phyloP scores from a whole-genome alignment of 805 yeast species.

The Lipomyces yamadae region DNA sequence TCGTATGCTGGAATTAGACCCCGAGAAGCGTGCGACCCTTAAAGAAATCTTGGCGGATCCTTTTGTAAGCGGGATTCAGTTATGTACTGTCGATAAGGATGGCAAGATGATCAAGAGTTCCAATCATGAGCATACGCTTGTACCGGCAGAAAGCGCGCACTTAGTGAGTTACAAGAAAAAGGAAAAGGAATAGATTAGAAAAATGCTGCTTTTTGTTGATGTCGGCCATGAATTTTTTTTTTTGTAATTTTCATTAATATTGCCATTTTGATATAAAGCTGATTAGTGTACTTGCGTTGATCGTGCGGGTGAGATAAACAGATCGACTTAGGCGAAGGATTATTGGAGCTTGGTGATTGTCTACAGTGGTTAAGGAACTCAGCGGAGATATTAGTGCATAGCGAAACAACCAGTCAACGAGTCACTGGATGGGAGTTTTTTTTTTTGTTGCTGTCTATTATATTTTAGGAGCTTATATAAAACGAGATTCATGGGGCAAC shows the following conservation, averaged over 20 bases:
- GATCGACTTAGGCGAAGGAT: not conserved
- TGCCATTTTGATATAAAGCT: not conserved
- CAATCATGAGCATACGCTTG: conserved; percentile 47
- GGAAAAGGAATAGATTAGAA: conserved; percentile 28
- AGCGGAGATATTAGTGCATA: no score
- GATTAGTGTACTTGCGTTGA: not conserved
- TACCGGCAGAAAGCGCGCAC: conserved; percentile 46
- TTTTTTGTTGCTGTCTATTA: no score
- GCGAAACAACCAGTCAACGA: no score
- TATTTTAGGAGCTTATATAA: no score
- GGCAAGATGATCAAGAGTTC: conserved; percentile 40
- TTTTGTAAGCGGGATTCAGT: conserved; percentile 63
- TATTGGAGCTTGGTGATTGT: not conserved
- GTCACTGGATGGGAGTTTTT: no score
- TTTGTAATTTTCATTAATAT: not conserved
- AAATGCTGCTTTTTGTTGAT: not conserved
- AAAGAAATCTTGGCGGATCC: conserved; percentile 59
- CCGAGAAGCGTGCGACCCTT: conserved; percentile 62
- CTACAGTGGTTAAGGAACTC: not conserved
- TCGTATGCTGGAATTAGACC: conserved; percentile 67
- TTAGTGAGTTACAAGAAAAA: conserved; percentile 44
- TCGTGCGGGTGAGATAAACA: not conserved
- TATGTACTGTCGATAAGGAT: conserved; percentile 51
- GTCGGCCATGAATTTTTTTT: not conserved
- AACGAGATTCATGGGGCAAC: no score